Evolutionary conservation across 352 stramenopile species (phyloP).

Genomic region (Plasmopara viticola): DNA sequence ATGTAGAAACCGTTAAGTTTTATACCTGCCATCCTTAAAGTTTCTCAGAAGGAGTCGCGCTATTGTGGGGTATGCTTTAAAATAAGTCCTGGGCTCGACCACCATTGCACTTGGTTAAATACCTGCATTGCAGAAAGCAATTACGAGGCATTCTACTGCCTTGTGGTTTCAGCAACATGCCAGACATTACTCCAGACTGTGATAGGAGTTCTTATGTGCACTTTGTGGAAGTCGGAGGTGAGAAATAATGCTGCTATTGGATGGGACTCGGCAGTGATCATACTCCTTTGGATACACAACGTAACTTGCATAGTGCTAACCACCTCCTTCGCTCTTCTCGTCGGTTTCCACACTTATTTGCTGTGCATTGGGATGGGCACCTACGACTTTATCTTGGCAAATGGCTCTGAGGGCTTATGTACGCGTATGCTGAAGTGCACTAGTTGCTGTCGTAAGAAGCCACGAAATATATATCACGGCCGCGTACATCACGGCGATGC

Average conservation of each 20-base stretch:
- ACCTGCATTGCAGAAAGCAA: slow-evolving; percentile 81
- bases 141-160: slow-evolving; percentile 78
- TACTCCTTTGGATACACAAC: slow-evolving; percentile 76
- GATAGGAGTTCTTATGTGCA: slow-evolving; percentile 73
- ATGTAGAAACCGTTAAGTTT: slow-evolving; percentile 28
- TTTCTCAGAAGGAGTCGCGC: slow-evolving; percentile 55
- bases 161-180: slow-evolving; percentile 55
- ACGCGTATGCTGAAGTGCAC: slow-evolving; percentile 72
- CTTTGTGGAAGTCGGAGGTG: slow-evolving; percentile 56
- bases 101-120: slow-evolving; percentile 86
- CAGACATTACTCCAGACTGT: slow-evolving; percentile 58
- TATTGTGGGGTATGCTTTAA: slow-evolving; percentile 85
- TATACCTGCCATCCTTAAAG: slow-evolving; percentile 30
- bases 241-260: slow-evolving; percentile 29
- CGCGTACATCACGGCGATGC: slow-evolving; percentile 28
- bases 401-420: slow-evolving; percentile 67
- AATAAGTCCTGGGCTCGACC: slow-evolving; percentile 68
- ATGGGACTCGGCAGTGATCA: slow-evolving; percentile 41
- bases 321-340: slow-evolving; percentile 65
- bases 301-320: slow-evolving; percentile 43
- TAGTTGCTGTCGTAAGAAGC: slow-evolving; percentile 39
- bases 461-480: slow-evolving; percentile 18
- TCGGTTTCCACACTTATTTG: slow-evolving; percentile 75
- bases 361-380: slow-evolving; percentile 62
- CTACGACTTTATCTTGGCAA: slow-evolving; percentile 82